A percentile compares a stretch with the other conserved stretches of the same genome.
Evolutionary conservation across 2,329 filamentous ascomycete genomes (phyloP).

Genomic region (Colletotrichum endophyticum): DNA sequence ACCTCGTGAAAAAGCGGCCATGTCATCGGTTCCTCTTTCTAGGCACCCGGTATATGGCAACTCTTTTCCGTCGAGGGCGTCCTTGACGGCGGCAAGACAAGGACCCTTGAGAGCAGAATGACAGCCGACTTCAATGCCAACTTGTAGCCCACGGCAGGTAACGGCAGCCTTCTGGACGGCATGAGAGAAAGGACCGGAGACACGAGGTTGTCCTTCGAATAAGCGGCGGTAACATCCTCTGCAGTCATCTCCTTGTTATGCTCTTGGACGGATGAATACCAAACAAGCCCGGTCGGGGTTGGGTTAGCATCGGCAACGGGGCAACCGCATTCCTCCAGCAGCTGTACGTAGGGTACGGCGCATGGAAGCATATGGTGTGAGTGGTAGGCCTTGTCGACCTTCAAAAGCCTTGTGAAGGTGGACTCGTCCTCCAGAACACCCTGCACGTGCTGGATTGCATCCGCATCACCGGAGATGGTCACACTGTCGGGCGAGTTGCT

Average conservation of each 20-base stretch:
- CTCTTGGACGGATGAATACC: neutral
- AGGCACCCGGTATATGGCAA: conserved; percentile 28
- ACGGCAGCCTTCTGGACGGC: conserved; percentile 20
- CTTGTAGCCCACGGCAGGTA: neutral
- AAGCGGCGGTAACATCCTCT: conserved; percentile 35
- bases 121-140: conserved; percentile 35
- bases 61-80: conserved; percentile 25
- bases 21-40: conserved; percentile 20
- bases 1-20: conserved; percentile 22
- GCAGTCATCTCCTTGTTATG: conserved; percentile 17
- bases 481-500: conserved; percentile 24
- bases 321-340: neutral
- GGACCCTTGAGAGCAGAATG: conserved; percentile 46
- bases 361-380: conserved; percentile 28
- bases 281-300: neutral
- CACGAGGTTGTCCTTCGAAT: conserved; percentile 32
- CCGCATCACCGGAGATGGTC: conserved; percentile 30
- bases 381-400: conserved; percentile 28
- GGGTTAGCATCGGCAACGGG: neutral
- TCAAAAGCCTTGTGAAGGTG: neutral
- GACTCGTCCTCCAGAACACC: neutral
- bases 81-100: conserved; percentile 10
- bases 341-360: neutral
- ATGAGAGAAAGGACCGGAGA: conserved; percentile 27
- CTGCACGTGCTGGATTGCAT: neutral